Percentiles rank a stretch among this genome's conserved stretches.
phyloP scores from a whole-genome alignment of 176 grass and related monocot species.

The Olyra latifolia region DNA sequence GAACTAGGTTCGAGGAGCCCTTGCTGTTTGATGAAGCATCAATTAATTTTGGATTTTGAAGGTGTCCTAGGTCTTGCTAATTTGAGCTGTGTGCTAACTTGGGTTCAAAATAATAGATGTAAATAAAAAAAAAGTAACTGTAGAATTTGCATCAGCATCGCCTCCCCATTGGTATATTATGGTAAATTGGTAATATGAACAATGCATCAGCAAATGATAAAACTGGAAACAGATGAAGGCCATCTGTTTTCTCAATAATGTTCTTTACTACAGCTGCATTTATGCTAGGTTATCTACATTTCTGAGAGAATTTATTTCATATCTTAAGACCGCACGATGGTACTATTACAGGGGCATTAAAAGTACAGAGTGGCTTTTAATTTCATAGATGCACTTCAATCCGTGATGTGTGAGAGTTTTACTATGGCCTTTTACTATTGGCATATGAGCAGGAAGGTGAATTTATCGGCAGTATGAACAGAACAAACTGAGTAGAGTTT shows the following conservation, averaged over 20 bases:
- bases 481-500: neutral
- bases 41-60: constrained; percentile 20
- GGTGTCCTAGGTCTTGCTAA: neutral
- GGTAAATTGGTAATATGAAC: neutral
- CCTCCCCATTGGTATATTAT: neutral
- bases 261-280: constrained; percentile 9
- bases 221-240: neutral
- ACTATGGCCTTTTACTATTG: neutral
- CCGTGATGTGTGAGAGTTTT: neutral
- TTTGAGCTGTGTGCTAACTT: constrained; percentile 12
- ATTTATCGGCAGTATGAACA: neutral
- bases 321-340: constrained; percentile 1
- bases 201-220: neutral
- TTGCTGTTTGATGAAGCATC: constrained; percentile 30
- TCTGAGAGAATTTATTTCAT: constrained; percentile 9
- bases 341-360: neutral
- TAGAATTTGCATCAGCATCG: constrained; percentile 19
- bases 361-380: neutral
- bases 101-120: constrained; percentile 26
- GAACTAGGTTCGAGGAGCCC: constrained; percentile 4
- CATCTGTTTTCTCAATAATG: neutral
- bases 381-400: neutral
- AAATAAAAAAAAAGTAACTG: neutral
- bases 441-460: neutral
- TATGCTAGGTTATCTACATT: neutral